phyloP scores from a whole-genome alignment of 495 filamentous ascomycete genomes.

The Aspergillus hancockii region DNA sequence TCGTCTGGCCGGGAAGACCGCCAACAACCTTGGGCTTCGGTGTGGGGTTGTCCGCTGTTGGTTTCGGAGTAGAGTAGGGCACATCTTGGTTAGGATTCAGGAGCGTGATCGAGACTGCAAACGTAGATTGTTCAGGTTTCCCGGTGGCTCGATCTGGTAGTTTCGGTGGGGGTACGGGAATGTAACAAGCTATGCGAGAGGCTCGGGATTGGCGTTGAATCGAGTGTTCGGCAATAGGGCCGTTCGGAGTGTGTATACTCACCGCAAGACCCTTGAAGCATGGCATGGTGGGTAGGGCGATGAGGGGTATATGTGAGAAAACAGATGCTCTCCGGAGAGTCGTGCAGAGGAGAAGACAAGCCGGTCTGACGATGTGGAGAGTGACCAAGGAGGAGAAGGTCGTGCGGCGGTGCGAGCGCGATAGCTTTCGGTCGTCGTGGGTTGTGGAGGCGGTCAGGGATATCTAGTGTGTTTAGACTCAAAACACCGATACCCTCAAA shows the following conservation, averaged over 20 bases:
- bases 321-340: not conserved
- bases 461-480: conserved; percentile 18
- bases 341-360: not conserved
- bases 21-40: conserved; percentile 80
- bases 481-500: conserved; percentile 13
- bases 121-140: conserved; percentile 87
- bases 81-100: conserved; percentile 85
- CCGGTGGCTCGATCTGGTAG: conserved; percentile 62
- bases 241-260: conserved; percentile 89
- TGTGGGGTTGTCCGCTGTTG: conserved; percentile 67
- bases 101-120: conserved; percentile 95
- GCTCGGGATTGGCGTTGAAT: conserved; percentile 89
- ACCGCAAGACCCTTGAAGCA: conserved; percentile 98
- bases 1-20: conserved; percentile 58
- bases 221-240: conserved; percentile 87
- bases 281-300: conserved; percentile 63
- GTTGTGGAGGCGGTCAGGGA: conserved; percentile 27
- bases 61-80: conserved; percentile 82
- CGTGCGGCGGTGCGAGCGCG: conserved; percentile 12
- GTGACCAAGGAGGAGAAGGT: conserved; percentile 2
- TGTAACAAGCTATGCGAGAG: conserved; percentile 93
- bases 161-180: conserved; percentile 88
- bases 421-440: conserved; percentile 7
- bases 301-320: not conserved
- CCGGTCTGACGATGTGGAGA: not conserved